A percentile compares a stretch with the other conserved stretches of the same genome.
phyloP scores from a whole-genome alignment of 192 early-diverging fungal genomes.

The Mortierella antarctica region DNA sequence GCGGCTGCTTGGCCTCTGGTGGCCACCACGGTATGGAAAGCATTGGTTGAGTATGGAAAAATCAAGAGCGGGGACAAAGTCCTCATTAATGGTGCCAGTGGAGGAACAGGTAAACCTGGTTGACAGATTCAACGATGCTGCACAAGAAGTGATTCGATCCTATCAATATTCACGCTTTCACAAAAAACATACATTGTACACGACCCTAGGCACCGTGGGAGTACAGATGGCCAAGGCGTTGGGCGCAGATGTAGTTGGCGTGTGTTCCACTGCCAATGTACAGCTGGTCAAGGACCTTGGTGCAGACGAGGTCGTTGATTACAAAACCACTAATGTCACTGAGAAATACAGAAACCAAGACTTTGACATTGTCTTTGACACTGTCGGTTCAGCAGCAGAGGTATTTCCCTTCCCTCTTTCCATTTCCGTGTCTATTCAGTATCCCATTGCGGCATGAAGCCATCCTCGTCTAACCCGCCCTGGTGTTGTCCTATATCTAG shows the following conservation, averaged over 20 bases:
- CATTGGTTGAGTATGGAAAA: slow-evolving; percentile 11
- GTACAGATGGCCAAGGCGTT: slow-evolving; percentile 65
- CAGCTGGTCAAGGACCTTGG: slow-evolving; percentile 61
- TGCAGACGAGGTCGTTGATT: slow-evolving; percentile 68
- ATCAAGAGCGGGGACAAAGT: slow-evolving; percentile 53
- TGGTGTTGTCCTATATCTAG: neutral
- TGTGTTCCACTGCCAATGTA: slow-evolving; percentile 63
- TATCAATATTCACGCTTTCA: too few species aligned
- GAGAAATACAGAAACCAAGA: slow-evolving; percentile 27
- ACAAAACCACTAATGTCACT: slow-evolving; percentile 54
- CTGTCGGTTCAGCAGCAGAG: slow-evolving; percentile 46
- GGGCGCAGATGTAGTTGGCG: slow-evolving; percentile 64
- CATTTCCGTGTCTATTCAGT: neutral
- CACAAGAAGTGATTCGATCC: too few species aligned
- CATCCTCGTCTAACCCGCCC: too few species aligned
- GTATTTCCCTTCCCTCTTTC: slow-evolving; percentile 5
- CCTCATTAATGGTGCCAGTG: slow-evolving; percentile 62
- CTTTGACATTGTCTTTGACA: slow-evolving; percentile 60
- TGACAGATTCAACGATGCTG: too few species aligned
- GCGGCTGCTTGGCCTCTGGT: slow-evolving; percentile 44
- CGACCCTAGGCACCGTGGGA: slow-evolving; percentile 49
- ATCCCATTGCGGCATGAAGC: too few species aligned
- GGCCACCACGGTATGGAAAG: slow-evolving; percentile 33
- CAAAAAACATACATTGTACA: too few species aligned
- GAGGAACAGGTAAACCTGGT: slow-evolving; percentile 50